Percentiles rank a stretch among this genome's conserved stretches.
phyloP scores from a whole-genome alignment of 768 basidiomycete genomes.

The Filobasidium floriforme region DNA sequence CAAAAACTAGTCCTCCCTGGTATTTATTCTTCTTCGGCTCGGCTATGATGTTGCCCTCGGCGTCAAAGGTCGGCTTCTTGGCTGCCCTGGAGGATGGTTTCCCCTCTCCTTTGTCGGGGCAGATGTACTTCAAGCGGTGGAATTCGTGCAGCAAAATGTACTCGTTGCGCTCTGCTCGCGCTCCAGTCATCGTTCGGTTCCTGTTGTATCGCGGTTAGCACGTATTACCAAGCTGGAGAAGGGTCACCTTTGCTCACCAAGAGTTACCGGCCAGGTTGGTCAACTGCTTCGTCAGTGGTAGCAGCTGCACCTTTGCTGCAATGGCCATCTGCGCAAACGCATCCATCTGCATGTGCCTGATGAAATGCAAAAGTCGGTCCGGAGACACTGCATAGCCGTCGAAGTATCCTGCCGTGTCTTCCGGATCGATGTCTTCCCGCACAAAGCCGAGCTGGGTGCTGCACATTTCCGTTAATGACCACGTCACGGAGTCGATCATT shows the following conservation, averaged over 20 bases:
- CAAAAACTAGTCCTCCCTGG: slow-evolving; percentile 96
- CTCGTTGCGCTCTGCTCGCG: slow-evolving; percentile 96
- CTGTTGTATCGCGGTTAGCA: slow-evolving; percentile 47
- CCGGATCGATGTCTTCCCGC: slow-evolving; percentile 89
- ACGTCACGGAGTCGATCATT: slow-evolving; percentile 95
- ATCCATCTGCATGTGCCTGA: slow-evolving; percentile 88
- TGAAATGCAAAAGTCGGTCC: slow-evolving; percentile 72
- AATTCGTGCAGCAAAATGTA: slow-evolving; percentile 98
- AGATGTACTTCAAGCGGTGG: slow-evolving; percentile 88
- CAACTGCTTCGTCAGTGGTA: slow-evolving; percentile 84
- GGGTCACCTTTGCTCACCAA: slow-evolving; percentile 55
- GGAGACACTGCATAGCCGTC: slow-evolving; percentile 72
- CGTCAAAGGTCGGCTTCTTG: slow-evolving; percentile 50
- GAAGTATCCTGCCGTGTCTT: slow-evolving; percentile 84
- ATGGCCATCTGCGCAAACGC: slow-evolving; percentile 98
- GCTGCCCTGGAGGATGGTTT: slow-evolving; percentile 44
- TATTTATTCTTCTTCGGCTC: slow-evolving; percentile 81
- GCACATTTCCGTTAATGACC: slow-evolving; percentile 98
- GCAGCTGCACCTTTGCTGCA: slow-evolving; percentile 81
- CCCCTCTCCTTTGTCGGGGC: slow-evolving; percentile 76
- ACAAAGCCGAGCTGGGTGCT: slow-evolving; percentile 74
- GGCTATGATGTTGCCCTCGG: slow-evolving; percentile 52
- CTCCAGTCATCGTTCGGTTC: slow-evolving; percentile 95
- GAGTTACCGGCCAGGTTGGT: slow-evolving; percentile 95
- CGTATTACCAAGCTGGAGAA: background rate